phyloP scores from a whole-genome alignment of 2,329 filamentous ascomycete species.

The Clarireedia monteithiana region DNA sequence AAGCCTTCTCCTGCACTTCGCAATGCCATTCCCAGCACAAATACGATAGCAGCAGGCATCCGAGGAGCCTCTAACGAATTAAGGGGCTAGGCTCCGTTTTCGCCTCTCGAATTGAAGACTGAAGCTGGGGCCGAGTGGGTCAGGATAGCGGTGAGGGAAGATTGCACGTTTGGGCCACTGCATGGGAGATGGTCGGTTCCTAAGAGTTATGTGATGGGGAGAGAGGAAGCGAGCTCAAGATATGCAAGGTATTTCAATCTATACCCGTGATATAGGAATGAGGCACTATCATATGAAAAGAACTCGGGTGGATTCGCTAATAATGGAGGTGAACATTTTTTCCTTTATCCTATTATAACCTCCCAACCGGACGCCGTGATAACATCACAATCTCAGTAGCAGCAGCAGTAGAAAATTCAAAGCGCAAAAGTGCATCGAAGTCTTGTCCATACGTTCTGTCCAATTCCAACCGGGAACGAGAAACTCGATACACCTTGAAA shows the following conservation, averaged over 20 bases:
- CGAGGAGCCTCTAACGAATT: background rate
- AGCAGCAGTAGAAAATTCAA: slow-evolving; percentile 4
- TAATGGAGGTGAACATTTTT: slow-evolving; percentile 4
- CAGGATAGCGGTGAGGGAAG: background rate
- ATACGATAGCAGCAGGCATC: background rate
- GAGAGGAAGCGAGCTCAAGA: background rate
- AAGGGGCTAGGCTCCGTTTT: background rate
- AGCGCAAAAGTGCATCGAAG: background rate
- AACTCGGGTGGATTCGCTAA: background rate
- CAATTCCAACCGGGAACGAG: background rate
- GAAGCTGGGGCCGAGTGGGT: background rate
- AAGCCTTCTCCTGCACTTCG: no score
- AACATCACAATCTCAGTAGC: slow-evolving; percentile 8
- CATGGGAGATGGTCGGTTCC: background rate
- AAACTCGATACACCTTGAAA: slow-evolving; percentile 1
- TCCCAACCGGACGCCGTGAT: slow-evolving; percentile 4
- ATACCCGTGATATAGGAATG: background rate
- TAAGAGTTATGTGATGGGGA: background rate
- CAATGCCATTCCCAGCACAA: no score
- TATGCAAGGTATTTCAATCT: background rate
- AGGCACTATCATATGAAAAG: background rate
- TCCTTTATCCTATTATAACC: slow-evolving; percentile 8
- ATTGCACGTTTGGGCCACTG: background rate
- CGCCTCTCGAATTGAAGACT: background rate
- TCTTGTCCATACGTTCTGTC: slow-evolving; percentile 1